Conservation (phyloP, 2,329 filamentous ascomycete species). For the Fusarium sp. region DNA sequence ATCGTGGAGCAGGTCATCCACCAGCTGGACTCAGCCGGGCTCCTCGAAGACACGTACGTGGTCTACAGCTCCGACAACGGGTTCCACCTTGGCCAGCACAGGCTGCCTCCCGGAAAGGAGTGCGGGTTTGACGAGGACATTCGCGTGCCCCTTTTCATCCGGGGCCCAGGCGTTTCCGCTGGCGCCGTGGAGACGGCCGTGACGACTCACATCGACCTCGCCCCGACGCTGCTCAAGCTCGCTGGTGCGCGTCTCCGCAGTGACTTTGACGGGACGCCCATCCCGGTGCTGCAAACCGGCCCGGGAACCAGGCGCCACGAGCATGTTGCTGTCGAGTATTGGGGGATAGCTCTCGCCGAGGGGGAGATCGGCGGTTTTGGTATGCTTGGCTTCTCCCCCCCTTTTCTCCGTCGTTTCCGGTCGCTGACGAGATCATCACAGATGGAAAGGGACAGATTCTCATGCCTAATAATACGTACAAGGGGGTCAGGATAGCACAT, state of each 20-base stretch:
- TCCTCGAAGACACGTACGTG: slow-evolving; percentile 72
- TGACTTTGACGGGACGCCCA: slow-evolving; percentile 69
- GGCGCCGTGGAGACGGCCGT: slow-evolving; percentile 55
- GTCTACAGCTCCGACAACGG: slow-evolving; percentile 72
- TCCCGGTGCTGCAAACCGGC: slow-evolving; percentile 53
- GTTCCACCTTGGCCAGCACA: slow-evolving; percentile 70
- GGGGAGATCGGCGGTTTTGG: slow-evolving; percentile 47
- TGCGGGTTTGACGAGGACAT: slow-evolving; percentile 71
- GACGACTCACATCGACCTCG: slow-evolving; percentile 73
- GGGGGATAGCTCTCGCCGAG: slow-evolving; percentile 59
- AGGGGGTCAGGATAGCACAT: slow-evolving; percentile 66
- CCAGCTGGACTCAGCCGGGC: slow-evolving; percentile 61
- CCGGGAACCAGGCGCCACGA: slow-evolving; percentile 54
- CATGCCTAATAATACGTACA: slow-evolving; percentile 67
- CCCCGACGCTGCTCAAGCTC: slow-evolving; percentile 66
- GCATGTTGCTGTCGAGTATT: slow-evolving; percentile 69
- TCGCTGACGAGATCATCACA: slow-evolving; percentile 14
- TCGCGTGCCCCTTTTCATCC: slow-evolving; percentile 66
- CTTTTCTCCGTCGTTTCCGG: background rate
- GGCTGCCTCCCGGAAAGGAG: slow-evolving; percentile 68
- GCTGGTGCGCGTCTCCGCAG: slow-evolving; percentile 55
- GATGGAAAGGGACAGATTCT: slow-evolving; percentile 34
- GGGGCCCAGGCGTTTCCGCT: slow-evolving; percentile 64
- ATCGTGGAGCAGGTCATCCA: slow-evolving; percentile 60
- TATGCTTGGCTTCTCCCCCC: slow-evolving; percentile 7